phyloP scores from a whole-genome alignment of 1,139 yeast species.

The Yamadazyma sp. region DNA sequence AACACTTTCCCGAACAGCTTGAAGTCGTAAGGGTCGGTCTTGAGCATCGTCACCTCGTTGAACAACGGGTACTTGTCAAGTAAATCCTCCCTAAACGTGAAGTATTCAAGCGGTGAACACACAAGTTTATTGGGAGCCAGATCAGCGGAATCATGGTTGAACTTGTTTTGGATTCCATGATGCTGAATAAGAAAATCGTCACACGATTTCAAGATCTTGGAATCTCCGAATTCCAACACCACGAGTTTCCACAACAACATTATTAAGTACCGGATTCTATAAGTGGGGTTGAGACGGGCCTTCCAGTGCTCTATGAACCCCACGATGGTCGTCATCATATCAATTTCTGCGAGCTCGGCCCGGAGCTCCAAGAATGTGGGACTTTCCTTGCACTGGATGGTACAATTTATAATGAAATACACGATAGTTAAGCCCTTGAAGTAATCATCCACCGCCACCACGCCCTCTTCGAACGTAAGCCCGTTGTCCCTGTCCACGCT shows the following conservation, averaged over 20 bases:
- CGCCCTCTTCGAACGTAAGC: neutral
- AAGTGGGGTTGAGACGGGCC: constrained; percentile 42
- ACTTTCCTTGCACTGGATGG: constrained; percentile 23
- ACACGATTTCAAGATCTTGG: constrained; percentile 38
- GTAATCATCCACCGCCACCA: constrained; percentile 12
- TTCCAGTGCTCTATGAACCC: constrained; percentile 66
- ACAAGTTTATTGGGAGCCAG: constrained; percentile 29
- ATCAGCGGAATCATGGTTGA: constrained; percentile 14
- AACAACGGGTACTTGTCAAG: constrained; percentile 74
- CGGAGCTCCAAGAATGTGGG: constrained; percentile 16
- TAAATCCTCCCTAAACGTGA: constrained; percentile 74
- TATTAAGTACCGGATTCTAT: constrained; percentile 52
- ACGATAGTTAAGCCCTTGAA: constrained; percentile 51
- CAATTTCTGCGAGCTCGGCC: constrained; percentile 23
- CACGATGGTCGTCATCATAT: constrained; percentile 47
- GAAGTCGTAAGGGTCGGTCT: constrained; percentile 19
- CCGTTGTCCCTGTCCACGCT: constrained; percentile 16
- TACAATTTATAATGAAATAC: constrained; percentile 45
- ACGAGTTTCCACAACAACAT: constrained; percentile 59
- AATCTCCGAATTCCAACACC: constrained; percentile 65
- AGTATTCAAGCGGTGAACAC: constrained; percentile 79
- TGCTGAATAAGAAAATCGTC: constrained; percentile 50
- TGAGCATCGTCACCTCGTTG: constrained; percentile 18
- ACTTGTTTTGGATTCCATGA: constrained; percentile 40
- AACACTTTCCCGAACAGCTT: constrained; percentile 17